Percentiles rank a stretch among this genome's conserved stretches.
Evolutionary conservation across 352 stramenopile genomes (phyloP).

Genomic region (Aphanomyces astaci): DNA sequence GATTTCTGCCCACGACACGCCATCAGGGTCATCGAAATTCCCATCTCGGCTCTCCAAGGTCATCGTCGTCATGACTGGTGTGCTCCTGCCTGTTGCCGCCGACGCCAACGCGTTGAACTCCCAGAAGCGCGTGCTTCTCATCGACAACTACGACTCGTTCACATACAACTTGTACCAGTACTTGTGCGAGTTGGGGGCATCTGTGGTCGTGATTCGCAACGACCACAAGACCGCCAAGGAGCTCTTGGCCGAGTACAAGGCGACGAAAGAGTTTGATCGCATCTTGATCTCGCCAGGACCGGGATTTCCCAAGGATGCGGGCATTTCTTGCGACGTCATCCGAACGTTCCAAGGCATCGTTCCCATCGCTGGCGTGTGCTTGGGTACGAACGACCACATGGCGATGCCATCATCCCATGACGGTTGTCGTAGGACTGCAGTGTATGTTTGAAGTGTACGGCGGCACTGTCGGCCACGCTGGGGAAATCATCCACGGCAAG

Average conservation of each 20-base stretch:
- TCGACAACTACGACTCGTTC: constrained; percentile 90
- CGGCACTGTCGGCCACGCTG: constrained; percentile 72
- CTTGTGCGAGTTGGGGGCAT: constrained; percentile 71
- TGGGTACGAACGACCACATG: constrained; percentile 32
- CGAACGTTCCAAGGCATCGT: constrained; percentile 71
- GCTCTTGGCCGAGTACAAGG: constrained; percentile 36
- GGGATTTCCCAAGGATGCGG: constrained; percentile 71
- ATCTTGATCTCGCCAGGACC: constrained; percentile 85
- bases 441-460: constrained; percentile 86
- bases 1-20: not conserved
- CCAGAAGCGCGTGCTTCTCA: constrained; percentile 49
- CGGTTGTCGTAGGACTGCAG: constrained; percentile 42
- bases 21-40: not conserved
- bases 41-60: not conserved
- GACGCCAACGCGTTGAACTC: not conserved
- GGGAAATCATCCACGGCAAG: constrained; percentile 86
- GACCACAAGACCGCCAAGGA: constrained; percentile 78
- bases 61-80: not conserved
- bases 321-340: constrained; percentile 78
- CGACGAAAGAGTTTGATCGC: constrained; percentile 55
- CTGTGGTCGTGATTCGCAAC: constrained; percentile 76
- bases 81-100: not conserved
- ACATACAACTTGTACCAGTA: constrained; percentile 89
- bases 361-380: constrained; percentile 76
- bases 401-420: not conserved